Evolutionary conservation across 331 rosid genomes (phyloP), one percentile per base, ranked within the genome.

Genomic region (Phaseolus coccineus): DNA sequence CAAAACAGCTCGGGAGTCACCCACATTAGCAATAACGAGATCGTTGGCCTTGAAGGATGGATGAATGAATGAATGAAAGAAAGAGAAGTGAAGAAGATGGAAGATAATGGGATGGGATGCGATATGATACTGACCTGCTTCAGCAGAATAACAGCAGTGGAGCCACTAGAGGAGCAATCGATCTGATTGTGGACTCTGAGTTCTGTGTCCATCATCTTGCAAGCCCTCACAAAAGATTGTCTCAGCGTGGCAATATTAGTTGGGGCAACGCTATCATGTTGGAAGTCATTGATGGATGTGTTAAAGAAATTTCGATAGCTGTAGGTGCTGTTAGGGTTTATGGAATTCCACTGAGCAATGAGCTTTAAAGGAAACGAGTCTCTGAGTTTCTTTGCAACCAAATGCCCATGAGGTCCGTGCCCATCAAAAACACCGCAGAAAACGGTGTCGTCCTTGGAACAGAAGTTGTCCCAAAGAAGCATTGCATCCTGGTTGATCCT

Each of bases 381-480:
- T 67, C 96, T 91, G 42, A 94, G 93, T 76, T 87, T 92, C 89
- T 80, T 92, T 3, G 98, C 91, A 77, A 94, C 89, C 85, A 66
- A 16, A 72, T 94, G 98, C 16, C 98, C 98, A 56, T 24, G 27
- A 27, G 96, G 98, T 76, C 98, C 98, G 40, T 94, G 98, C 2
- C 98, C 98, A 82, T 94, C 98, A 72, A 94, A 94, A 39, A 92
- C 93, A 27, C 96, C 98, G 62, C 98, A 94, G 48, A 94, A 89
- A 14, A 87, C 73, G 5, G 85, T 69, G 68, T 85, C 94, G 10
- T 74, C 67, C 71, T 46, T 85, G 7, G 89, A 88, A 31, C 87
- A 76, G 44, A 94, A 90, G 50, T 87, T 92, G 87, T 92, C 92
- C 97, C 97, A 92, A 59, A 88, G 87, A 84, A 92, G 85, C 90